Base-by-base conservation (phyloP, 2,329 filamentous ascomycete species). In the Neonectria sp. region DNA sequence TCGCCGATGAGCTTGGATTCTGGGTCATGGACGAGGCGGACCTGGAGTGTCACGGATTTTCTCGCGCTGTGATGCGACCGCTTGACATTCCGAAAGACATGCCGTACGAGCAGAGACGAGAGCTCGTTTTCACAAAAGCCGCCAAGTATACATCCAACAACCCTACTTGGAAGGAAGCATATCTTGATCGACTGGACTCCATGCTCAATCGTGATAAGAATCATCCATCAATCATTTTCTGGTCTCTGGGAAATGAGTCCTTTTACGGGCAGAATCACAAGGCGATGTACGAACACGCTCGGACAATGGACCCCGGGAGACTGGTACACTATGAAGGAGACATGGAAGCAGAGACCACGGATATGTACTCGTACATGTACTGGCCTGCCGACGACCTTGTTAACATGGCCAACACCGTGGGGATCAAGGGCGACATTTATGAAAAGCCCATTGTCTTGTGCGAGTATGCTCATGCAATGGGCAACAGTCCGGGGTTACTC, bases 211-310 rank as follows among this genome's bases (percentile, higher is more conserved):
- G 92, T 15, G 91, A 93, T 77, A 92, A 92, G 79, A 91, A 93
- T 64, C 90, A 93, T 70, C 79, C 92, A 0, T 90, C 86, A 15
- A 84, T 94, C 55, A 89, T 94, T 55, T 87, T 93, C 48, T 94
- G 92, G 92, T 91, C 89, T 49, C 82, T 94, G 0, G 92, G 92
- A 0, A 94, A 94, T 73, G 92, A 94, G 75, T 88, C 91, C 0
- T 93, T 92, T 75, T 93, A 92, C 72, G 92, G 92, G 0, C 81
- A 83, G 8, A 93, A 94, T 73, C 90, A 92, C 73, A 84, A 83
- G 51, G 88, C 87, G 35, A 94, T 94, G 92, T 90, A 90, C 71
- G 80, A 90, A 3, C 91, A 86, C 75, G 85, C 86, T 55, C 90
- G 89, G 66, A 65, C 79, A 1, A 80, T 84, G n/a, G 91, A 93